A percentile compares a stretch with the other conserved stretches of the same genome.
These are phyloP conservation scores for Plasmopara halstedii DNA, from an alignment of 352 stramenopile genomes.

Conservation along the genomic window DNA sequence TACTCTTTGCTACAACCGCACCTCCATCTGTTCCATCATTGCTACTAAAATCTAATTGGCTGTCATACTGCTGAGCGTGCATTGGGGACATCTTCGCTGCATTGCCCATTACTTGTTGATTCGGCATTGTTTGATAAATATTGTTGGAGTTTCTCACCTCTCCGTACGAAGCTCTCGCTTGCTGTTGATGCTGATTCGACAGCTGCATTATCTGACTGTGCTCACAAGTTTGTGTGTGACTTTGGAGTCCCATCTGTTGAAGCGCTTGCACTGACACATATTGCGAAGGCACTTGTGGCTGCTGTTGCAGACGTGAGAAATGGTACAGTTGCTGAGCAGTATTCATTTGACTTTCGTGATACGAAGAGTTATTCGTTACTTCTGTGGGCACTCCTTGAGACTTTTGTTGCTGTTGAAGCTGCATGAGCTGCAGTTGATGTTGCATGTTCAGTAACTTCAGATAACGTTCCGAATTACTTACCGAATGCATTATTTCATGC, in stretches of 20 bases:
- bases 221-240: conserved; percentile 30
- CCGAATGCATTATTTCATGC: conserved; percentile 33
- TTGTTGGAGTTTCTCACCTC: conserved; percentile 35
- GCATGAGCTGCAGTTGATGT: conserved; percentile 81
- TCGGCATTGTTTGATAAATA: conserved; percentile 55
- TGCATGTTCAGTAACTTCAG: conserved; percentile 82
- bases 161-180: conserved; percentile 27
- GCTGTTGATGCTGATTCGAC: conserved; percentile 40
- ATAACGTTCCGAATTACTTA: conserved; percentile 67
- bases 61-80: conserved; percentile 24
- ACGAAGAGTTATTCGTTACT: conserved; percentile 28
- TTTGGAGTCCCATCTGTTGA: conserved; percentile 36
- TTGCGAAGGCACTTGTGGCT: conserved; percentile 22
- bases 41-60: conserved; percentile 11
- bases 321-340: conserved; percentile 35
- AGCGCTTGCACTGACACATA: conserved; percentile 55
- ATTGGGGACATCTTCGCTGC: conserved; percentile 21
- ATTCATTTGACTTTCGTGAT: conserved; percentile 45
- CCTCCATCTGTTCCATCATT: conserved; percentile 8
- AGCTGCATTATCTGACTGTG: conserved; percentile 60
- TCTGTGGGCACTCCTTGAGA: conserved; percentile 27
- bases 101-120: conserved; percentile 19
- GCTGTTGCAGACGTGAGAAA: conserved; percentile 33
- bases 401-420: conserved; percentile 72
- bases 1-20: conserved; percentile 5